phyloP scores from a whole-genome alignment of 306 rosid species.

The Prunus armeniaca region DNA sequence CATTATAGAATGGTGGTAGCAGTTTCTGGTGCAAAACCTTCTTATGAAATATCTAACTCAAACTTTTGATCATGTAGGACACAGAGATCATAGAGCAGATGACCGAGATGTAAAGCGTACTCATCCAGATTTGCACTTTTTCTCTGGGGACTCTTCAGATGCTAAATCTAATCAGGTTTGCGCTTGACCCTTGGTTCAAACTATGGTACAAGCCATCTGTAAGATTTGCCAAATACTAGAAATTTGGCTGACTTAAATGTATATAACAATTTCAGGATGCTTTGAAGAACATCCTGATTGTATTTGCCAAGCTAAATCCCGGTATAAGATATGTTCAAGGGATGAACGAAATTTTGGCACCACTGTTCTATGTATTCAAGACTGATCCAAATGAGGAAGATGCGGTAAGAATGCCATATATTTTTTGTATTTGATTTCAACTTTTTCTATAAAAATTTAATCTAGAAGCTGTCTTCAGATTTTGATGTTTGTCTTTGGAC shows the following conservation, averaged over 20 bases:
- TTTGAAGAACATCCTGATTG: conserved; percentile 69
- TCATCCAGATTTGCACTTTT: conserved; percentile 97
- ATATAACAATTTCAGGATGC: conserved; percentile 68
- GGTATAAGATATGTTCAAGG: conserved; percentile 99
- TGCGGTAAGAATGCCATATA: conserved; percentile 52
- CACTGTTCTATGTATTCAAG: conserved; percentile 80
- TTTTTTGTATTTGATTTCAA: background rate
- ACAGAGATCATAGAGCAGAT: conserved; percentile 92
- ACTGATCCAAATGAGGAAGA: conserved; percentile 89
- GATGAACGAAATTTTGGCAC: conserved; percentile 98
- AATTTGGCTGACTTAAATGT: conserved; percentile 15
- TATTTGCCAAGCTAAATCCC: conserved; percentile 95
- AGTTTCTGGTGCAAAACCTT: background rate
- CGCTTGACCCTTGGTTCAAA: conserved; percentile 16
- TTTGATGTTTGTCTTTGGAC: conserved; percentile 2
- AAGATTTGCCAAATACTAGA: background rate
- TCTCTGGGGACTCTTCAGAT: conserved; percentile 80
- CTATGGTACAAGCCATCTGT: conserved; percentile 9
- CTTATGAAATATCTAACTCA: conserved; percentile 18
- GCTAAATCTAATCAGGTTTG: conserved; percentile 88
- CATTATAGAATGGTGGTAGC: background rate
- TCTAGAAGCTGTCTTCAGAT: background rate
- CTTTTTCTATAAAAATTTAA: background rate
- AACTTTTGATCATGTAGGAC: conserved; percentile 58
- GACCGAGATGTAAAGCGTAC: conserved; percentile 98